Evolutionary conservation across 2,329 filamentous ascomycete species (phyloP), one percentile per base, ranked within the genome.

Genomic region (Alternaria metachromatica): DNA sequence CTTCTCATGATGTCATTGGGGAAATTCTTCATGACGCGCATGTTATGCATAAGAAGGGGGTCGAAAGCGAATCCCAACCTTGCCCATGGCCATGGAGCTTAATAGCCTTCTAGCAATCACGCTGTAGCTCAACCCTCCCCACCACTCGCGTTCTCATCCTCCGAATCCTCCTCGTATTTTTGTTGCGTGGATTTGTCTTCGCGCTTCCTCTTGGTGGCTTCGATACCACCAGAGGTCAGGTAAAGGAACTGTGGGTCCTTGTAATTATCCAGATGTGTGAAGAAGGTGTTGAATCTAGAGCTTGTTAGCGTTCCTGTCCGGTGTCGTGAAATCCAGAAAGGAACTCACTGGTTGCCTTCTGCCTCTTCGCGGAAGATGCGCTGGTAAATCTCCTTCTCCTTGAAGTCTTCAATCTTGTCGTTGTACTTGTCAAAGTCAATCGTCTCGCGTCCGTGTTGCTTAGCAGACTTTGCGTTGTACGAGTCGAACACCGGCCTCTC

Each of bases 351-450:
- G 77, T 95, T 94, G 68, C 93, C 90, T 78, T 90, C 88, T 81
- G 96, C 92, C 80, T 98, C 96, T 56, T 97, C 91, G 25, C 91
- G 87, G 80, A 96, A 98, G 70, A 98, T 97, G 23, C 93, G 87
- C 74, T 92, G 88, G 78, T 99, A 99, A 64, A 99, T 98, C 79
- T 97, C 89, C 70, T 89, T 83, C 77, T 97, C 89, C 83, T 98
- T 98, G 82, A 99, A 99, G 63, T 90, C 91, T 67, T 91, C 86
- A 71, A 99, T 92, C 80, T 93, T 87, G 51, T 89, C 87, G 63
- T 95, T 88, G 73, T 90, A 94, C 66, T 90, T 91, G 51, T 84
- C 84, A 78, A 97, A 99, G 72, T 94, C 89, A 62, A 99, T 90
- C 23, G 87, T 85, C 54, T 91, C 87, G 58, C 89, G 87, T 7